Base-by-base conservation (phyloP, 225 moss, liverwort and hornwort genomes). In the Lunularia cruciata region DNA sequence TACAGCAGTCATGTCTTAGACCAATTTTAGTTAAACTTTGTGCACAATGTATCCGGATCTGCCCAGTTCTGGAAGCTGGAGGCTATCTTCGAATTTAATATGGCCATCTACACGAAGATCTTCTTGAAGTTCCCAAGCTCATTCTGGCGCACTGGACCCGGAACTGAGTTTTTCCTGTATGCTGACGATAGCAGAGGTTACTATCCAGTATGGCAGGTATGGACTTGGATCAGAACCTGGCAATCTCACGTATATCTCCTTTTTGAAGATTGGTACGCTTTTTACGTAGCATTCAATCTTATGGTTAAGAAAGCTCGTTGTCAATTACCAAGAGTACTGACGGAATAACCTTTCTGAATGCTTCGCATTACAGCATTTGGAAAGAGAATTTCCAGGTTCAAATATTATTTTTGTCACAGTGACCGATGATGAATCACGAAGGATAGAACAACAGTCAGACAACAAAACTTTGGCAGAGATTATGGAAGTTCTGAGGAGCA, bases 41-140 rank as follows among this genome's bases (percentile, higher is more conserved):
- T n/a, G n/a, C n/a, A n/a, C n/a, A n/a, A n/a, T n/a, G n/a, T n/a
- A n/a, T n/a, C n/a, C n/a, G n/a, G n/a, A n/a, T n/a, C n/a, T n/a
- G n/a, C n/a, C n/a, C 73, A 86, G 83, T 69, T 62, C 28, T 83
- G 78, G 85, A 95, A 95, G 82, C 85, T 91, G 18, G 76, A 83
- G 57, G 82, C 83, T 10, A 79, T 92, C 59, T 91, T 75, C 42
- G 75, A 86, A 46, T 95, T 89, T 62, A 73, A 91, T 71, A 90
- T 95, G 94, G 89, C 89, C 7, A 73, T 95, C 35, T 92, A 91
- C 78, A 95, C 92, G 25, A 95, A 92, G 65, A 92, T 92, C 56
- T 90, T 87, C 63, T 54, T 92, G 30, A 90, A 95, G 27, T 88
- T 95, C 42, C 83, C 95, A 16, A 71, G 67, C 20, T 76, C 68